Evolutionary conservation across 1,139 yeast genomes (phyloP), one percentile per base, ranked within the genome.

Genomic region (Geotrichum histeridarum): DNA sequence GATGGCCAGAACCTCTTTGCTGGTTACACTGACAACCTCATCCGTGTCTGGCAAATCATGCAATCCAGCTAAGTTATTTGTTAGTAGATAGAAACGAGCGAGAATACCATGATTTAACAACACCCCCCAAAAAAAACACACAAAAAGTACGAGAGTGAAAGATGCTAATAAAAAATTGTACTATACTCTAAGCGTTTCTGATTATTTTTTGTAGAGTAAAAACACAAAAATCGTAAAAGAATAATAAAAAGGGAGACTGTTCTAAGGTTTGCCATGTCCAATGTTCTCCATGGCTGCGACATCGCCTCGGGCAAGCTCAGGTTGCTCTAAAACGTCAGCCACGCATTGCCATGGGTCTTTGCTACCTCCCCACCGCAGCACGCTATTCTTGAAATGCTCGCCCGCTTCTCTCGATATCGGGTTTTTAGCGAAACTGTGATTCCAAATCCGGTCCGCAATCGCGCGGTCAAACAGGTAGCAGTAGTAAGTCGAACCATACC

Each of bases 41-140:
- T 93, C 84, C 93, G 99, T 83, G 99, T 91, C 79, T 93, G 98
- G 98, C 98, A 93, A 86, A 96, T 93, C 72, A 91, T 91, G 97
- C 89, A 95, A 80, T 83, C 95, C 73, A 75, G 76, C 74, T 78
- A 77, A 71, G 48, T 44, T 53, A 45, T 48, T 43, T 53, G 14
- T 14, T 49, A 46, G 48, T n/a, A 33, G 7, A 44, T 44, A 44
- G 48, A 44, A 35, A 22, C 37, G 31, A 17, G 48, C 48, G 9
- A 33, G 12, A 44, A 32, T 30, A 22, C 15, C 33, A 42, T 48
- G 47, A 52, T 38, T 37, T 32, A 52, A 53, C 22, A 49, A 41
- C 33, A 44, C 27, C 27, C 27, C 27, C 27, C 3, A 22, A 22
- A 22, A 22, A 22, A 3, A 22, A n/a, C 12, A 38, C 42, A 38